Percentiles rank a stretch among this genome's conserved stretches.
Conservation (phyloP, 2,329 filamentous ascomycete species). For the Knufia petricola region DNA sequence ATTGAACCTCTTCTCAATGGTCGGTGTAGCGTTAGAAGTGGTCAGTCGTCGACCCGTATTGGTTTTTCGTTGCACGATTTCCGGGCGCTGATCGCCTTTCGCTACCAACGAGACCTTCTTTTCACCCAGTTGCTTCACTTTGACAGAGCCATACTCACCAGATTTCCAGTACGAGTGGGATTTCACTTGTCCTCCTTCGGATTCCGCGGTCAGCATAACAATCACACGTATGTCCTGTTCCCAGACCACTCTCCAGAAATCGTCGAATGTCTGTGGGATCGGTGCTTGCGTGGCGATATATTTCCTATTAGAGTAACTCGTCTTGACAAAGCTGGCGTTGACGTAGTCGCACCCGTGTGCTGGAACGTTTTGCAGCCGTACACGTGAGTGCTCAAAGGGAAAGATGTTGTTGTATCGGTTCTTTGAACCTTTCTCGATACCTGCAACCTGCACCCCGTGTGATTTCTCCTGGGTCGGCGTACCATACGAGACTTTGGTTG, state of each 20-base stretch:
- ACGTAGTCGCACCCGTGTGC: slow-evolving; percentile 78
- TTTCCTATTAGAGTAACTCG: slow-evolving; percentile 71
- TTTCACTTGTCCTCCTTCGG: slow-evolving; percentile 86
- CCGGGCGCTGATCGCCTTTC: slow-evolving; percentile 35
- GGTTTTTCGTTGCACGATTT: slow-evolving; percentile 30
- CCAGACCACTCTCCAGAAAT: slow-evolving; percentile 98
- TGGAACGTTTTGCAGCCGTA: slow-evolving; percentile 61
- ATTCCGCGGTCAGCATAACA: slow-evolving; percentile 91
- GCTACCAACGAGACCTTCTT: slow-evolving; percentile 68
- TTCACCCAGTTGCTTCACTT: slow-evolving; percentile 68
- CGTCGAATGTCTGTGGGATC: slow-evolving; percentile 82
- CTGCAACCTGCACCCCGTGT: slow-evolving; percentile 63
- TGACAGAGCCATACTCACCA: slow-evolving; percentile 66
- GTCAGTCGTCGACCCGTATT: slow-evolving; percentile 28
- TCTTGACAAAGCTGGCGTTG: slow-evolving; percentile 80
- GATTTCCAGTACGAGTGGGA: slow-evolving; percentile 89
- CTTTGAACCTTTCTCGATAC: slow-evolving; percentile 88
- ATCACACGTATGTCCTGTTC: slow-evolving; percentile 91
- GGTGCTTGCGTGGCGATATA: slow-evolving; percentile 96
- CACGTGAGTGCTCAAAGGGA: slow-evolving; percentile 87
- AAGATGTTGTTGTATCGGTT: slow-evolving; percentile 98
- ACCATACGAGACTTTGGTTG: slow-evolving; percentile 49
- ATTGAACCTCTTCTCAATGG: slow-evolving; percentile 24
- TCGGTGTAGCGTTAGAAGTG: slow-evolving; percentile 23
- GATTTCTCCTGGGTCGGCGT: slow-evolving; percentile 32